Evolutionary conservation across 768 basidiomycete genomes (phyloP), one percentile per base, ranked within the genome.

Genomic region (Calocybe cyanea): DNA sequence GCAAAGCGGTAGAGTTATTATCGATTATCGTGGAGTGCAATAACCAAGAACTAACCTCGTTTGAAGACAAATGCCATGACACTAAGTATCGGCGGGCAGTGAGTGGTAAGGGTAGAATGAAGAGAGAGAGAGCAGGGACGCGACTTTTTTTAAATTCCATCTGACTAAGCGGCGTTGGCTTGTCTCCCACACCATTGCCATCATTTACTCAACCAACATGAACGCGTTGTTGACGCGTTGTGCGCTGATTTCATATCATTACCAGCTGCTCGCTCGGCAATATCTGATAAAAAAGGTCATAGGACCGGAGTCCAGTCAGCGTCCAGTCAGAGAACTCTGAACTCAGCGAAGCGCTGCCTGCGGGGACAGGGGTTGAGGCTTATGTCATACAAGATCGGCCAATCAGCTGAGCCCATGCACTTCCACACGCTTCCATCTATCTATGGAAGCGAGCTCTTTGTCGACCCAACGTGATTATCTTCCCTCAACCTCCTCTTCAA

Each of bases 31-130:
- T n/a, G 19, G 34, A 23, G 15, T 15, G 9, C 13, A 8, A 24
- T 35, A 30, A 2, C 31, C 11, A n/a, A 6, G n/a, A 11, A 56
- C 68, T 53, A 49, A 71, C 70, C 70, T 66, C 70, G 62, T 53
- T 71, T 70, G 45, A 67, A 71, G 25, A 68, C 65, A 40, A 58
- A 68, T 50, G 65, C 65, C 64, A 68, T 68, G 34, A 41, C 19
- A 31, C n/a, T 9, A 41, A 45, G 18, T 44, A 10, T 34, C 40
- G 46, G 43, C 47, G 51, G 54, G 49, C 44, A 49, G 50, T 50
- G 43, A 45, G 43, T 49, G 45, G 46, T 57, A 49, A 44, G 54
- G 52, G 57, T 53, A 54, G 38, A 49, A 50, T 5, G 49, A 58
- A 45, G 49, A 49, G 49, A 43, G 23, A 43, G 48, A 53, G 52